Evolutionary conservation across 75 land plant genomes (phyloP), one percentile per base, ranked within the genome.

Genomic region (Selaginella tamariscina): DNA sequence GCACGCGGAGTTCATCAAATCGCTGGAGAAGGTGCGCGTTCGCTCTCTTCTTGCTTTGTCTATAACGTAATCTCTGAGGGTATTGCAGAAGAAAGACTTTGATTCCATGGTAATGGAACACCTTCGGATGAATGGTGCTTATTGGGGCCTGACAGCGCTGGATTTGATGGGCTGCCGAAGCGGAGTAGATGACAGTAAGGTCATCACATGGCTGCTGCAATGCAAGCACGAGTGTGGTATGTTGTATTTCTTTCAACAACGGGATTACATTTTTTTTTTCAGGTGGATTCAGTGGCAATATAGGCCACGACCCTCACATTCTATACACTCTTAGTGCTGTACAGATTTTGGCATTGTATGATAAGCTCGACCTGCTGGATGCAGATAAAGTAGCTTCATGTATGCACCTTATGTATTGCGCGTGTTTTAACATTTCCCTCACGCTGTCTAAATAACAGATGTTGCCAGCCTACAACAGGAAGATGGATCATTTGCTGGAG

Each of bases 401-500:
- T 92, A 91, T 91, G 89, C 85, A 82, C 65, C 27, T 59, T 59
- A 5, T 59, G 8, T n/a, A 22, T 20, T 49, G 54, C n/a, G n/a
- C n/a, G n/a, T n/a, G n/a, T n/a, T 49, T 49, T 11, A 49, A 49
- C 54, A 49, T 49, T 11, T 11, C 11, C 11, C 20, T n/a, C 26
- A 8, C 21, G 9, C 26, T 59, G 26, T 59, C 20, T 9, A 59
- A 9, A 39, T 5, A 15, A 39, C 33, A 93, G 98, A 93, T 79
- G 66, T 94, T 70, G 71, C 78, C 24, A 72, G 91, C 15, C 59
- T 94, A 62, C 91, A 90, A 66, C 84, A 90, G 64, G 98, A 85
- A 56, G 98, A 94, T 84, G 98, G 98, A 56, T 94, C 98, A 21
- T 90, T 94, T 78, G 82, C 91, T n/a, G 98, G 98, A 33, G 98